Evolutionary conservation across 2,329 filamentous ascomycete genomes (phyloP), one percentile per base, ranked within the genome.

Genomic region (Aspergillus jensenii): DNA sequence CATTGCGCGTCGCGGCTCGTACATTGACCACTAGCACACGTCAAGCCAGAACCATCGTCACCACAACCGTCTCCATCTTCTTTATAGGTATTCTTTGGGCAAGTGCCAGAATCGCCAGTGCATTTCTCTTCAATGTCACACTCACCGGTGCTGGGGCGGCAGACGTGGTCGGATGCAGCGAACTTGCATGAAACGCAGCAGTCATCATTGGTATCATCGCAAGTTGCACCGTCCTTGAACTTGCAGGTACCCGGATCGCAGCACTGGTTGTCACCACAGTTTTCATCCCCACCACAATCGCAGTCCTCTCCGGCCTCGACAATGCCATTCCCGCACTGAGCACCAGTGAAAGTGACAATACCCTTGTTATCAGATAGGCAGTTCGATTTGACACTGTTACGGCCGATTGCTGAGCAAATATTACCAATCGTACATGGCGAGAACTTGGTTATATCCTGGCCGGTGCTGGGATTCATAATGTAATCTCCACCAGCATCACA

Each of bases 381-480:
- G 25, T 71, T 76, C 0, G 86, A 87, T 61, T 90, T 89, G 72
- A 96, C 88, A 61, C 87, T 90, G 68, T 89, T 89, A 58, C 88
- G 84, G 52, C 84, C 86, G 62, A 99, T 82, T 31, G 91, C 92
- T 6, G 90, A 90, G 78, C 95, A 99, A 60, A 99, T 91, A 70
- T 98, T 98, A 62, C 95, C 95, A 64, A 99, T 84, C 23, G 87
- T 90, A 78, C 95, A 99, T 2, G 88, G 84, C 1, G 92, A 97
- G 77, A 99, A 99, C 43, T 83, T 78, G 1, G 83, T 88, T 71
- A 97, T 91, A 56, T 85, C 84, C 8, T 80, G 73, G 12, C 83
- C 84, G 1, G 93, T 95, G 11, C 90, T 95, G 0, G 95, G 95
- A 72, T 98, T 98, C 95, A 99, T 99, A 75, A 99, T 92, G 76